phyloP scores from a whole-genome alignment of 2,329 filamentous ascomycete species.

The Aspergillus thermomutatus region DNA sequence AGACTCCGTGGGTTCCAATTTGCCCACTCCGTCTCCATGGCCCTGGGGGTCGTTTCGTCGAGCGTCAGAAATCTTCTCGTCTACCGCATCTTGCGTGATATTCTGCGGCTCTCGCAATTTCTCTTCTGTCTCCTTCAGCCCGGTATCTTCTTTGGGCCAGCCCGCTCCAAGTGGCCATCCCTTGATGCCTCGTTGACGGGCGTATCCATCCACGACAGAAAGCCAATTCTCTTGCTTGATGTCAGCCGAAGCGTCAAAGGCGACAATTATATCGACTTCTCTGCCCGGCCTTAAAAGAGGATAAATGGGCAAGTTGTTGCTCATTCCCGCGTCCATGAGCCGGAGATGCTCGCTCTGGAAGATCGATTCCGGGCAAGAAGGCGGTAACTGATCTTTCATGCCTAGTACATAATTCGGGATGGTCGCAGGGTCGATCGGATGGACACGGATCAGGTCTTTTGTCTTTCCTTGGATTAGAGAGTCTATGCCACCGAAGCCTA shows the following conservation, averaged over 20 bases:
- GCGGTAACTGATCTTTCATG: conserved; percentile 71
- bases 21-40: conserved; percentile 5
- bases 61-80: conserved; percentile 62
- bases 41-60: conserved; percentile 33
- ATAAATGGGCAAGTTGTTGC: conserved; percentile 95
- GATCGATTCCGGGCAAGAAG: conserved; percentile 74
- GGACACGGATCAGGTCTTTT: conserved; percentile 82
- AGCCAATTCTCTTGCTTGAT: conserved; percentile 94
- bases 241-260: conserved; percentile 92
- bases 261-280: conserved; percentile 83
- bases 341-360: conserved; percentile 69
- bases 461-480: conserved; percentile 77
- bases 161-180: conserved; percentile 95
- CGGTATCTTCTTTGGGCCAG: conserved; percentile 69
- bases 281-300: conserved; percentile 84
- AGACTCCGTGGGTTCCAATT: conserved; percentile 28
- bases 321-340: conserved; percentile 98
- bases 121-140: conserved; percentile 57
- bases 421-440: conserved; percentile 86
- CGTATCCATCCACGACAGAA: conserved; percentile 89
- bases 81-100: conserved; percentile 57
- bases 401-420: conserved; percentile 87
- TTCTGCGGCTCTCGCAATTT: conserved; percentile 68
- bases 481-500: conserved; percentile 74
- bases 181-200: conserved; percentile 81